phyloP scores from a whole-genome alignment of 2,329 filamentous ascomycete genomes.

The Venturia nashicola region DNA sequence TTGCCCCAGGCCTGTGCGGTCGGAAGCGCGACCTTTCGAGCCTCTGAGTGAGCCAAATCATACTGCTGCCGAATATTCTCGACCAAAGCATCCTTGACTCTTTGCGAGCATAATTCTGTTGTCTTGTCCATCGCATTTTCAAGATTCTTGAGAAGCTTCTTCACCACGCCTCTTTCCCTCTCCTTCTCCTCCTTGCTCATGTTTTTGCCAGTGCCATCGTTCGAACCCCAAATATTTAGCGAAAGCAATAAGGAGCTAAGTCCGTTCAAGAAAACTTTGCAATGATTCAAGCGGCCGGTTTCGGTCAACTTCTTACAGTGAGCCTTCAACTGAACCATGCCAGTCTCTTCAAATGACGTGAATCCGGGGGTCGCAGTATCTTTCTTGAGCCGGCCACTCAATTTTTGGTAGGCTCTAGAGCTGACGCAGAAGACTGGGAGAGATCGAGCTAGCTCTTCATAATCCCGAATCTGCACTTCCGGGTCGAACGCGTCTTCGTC shows the following conservation, averaged over 20 bases:
- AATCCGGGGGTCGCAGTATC: conserved; percentile 44
- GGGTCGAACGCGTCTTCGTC: conserved; percentile 44
- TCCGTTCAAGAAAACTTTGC: conserved; percentile 38
- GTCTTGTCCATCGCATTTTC: conserved; percentile 11
- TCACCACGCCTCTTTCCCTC: conserved; percentile 25
- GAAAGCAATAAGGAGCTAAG: conserved; percentile 38
- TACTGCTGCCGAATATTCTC: conserved; percentile 37
- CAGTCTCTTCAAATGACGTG: conserved; percentile 39
- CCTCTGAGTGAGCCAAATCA: conserved; percentile 25
- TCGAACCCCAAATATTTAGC: conserved; percentile 37
- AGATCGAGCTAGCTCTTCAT: conserved; percentile 40
- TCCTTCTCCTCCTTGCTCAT: conserved; percentile 29
- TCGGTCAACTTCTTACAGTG: conserved; percentile 49
- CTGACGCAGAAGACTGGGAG: conserved; percentile 56
- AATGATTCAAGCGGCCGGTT: conserved; percentile 30
- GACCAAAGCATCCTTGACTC: conserved; percentile 28
- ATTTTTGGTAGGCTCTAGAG: conserved; percentile 48
- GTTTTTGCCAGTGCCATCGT: conserved; percentile 28
- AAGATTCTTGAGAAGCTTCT: conserved; percentile 27
- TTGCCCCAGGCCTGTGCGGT: conserved; percentile 25
- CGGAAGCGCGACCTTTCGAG: conserved; percentile 23
- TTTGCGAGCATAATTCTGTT: conserved; percentile 6
- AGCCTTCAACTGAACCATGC: conserved; percentile 44
- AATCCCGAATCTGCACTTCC: conserved; percentile 42
- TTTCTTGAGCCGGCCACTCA: conserved; percentile 41